Percentiles rank a stretch among this genome's conserved stretches.
Conservation (phyloP, 495 filamentous ascomycete genomes). For the Neurospora sp. region DNA sequence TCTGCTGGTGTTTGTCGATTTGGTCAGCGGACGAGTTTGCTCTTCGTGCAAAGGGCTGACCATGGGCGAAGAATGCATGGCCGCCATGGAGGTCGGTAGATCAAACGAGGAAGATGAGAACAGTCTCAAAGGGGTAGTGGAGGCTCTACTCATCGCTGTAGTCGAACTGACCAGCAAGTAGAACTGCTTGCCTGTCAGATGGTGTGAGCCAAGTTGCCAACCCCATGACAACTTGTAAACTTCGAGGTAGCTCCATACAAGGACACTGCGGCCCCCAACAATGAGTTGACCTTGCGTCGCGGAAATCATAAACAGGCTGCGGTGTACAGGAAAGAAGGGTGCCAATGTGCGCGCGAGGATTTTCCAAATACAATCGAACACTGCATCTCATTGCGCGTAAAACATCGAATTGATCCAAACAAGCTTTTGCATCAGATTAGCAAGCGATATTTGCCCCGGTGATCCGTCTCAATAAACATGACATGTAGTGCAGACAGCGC, state of each 20-base stretch:
- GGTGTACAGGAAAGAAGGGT: background rate
- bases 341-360: background rate
- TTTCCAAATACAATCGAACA: background rate
- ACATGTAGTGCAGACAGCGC: background rate
- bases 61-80: background rate
- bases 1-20: background rate
- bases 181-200: background rate
- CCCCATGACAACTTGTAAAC: background rate
- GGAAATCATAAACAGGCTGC: background rate
- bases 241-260: background rate
- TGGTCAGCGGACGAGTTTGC: background rate
- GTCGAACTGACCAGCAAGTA: background rate
- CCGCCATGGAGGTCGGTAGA: background rate
- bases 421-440: background rate
- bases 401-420: background rate
- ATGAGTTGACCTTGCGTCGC: too few relatives aligned
- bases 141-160: background rate
- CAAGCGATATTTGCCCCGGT: background rate
- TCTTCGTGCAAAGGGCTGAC: background rate
- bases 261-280: rapidly evolving
- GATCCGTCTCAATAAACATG: background rate
- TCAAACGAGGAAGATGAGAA: background rate
- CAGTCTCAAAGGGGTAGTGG: background rate
- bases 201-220: background rate
- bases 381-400: background rate